A percentile compares a stretch with the other conserved stretches of the same genome.
Evolutionary conservation across 352 stramenopile species (phyloP).

Genomic region (Phytophthora cactorum): DNA sequence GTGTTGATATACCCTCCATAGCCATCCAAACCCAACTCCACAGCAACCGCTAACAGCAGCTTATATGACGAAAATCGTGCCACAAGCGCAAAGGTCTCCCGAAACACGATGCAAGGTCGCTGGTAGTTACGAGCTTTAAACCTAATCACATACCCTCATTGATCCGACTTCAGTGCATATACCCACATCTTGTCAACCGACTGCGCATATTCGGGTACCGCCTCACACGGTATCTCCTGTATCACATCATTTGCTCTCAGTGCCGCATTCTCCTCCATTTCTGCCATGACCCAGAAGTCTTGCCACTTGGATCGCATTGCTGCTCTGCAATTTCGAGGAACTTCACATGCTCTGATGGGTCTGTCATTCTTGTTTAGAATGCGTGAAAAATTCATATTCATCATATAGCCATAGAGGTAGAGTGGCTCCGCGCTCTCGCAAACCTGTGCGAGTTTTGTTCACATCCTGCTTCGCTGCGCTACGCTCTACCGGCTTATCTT

Average conservation of each 20-base stretch:
- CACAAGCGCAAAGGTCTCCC: no score
- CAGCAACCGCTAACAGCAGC: neutral
- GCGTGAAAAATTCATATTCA: neutral
- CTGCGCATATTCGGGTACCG: no score
- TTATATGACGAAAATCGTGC: neutral
- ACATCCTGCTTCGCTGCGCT: neutral
- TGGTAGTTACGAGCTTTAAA: no score
- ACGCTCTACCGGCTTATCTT: conserved; percentile 2
- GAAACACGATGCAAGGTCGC: no score
- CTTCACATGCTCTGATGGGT: conserved; percentile 4
- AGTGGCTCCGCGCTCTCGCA: no score
- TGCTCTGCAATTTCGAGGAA: conserved; percentile 6
- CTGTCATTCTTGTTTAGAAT: conserved; percentile 9
- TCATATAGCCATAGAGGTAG: no score
- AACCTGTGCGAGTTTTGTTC: conserved; percentile 4
- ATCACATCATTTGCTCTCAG: neutral
- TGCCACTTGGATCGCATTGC: conserved; percentile 10
- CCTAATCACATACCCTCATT: no score
- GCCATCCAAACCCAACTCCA: neutral
- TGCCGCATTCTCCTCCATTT: conserved; percentile 15
- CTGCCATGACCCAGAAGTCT: conserved; percentile 10
- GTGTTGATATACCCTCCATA: neutral
- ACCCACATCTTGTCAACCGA: no score
- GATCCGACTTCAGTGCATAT: no score
- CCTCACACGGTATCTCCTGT: no score